Evolutionary conservation across 2,329 filamentous ascomycete genomes (phyloP).

Genomic region (Zopfia rhizophila): DNA sequence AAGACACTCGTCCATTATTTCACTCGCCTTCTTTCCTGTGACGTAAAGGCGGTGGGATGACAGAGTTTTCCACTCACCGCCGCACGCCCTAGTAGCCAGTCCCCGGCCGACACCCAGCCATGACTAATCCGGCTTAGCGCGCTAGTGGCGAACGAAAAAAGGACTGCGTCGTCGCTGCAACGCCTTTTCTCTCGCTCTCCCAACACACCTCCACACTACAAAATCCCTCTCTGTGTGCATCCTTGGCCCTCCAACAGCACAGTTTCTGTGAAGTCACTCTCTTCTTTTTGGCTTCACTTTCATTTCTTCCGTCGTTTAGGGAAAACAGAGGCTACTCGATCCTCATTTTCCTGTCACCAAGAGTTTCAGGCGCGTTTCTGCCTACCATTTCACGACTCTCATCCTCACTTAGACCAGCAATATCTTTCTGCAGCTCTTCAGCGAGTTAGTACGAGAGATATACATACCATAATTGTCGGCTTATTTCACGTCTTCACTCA

Average conservation of each 20-base stretch:
- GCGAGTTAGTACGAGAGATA: slow-evolving; percentile 39
- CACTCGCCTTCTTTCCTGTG: too few species aligned
- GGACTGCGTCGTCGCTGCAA: neutral
- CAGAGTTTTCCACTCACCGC: too few species aligned
- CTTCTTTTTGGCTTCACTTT: slow-evolving; percentile 54
- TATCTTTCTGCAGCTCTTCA: slow-evolving; percentile 44
- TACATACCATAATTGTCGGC: slow-evolving; percentile 32
- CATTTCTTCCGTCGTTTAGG: slow-evolving; percentile 51
- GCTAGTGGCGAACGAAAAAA: slow-evolving; percentile 6
- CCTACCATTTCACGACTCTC: slow-evolving; percentile 47
- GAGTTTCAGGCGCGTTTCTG: slow-evolving; percentile 55
- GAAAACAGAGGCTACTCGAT: slow-evolving; percentile 47
- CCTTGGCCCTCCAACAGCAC: slow-evolving; percentile 39
- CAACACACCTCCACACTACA: slow-evolving; percentile 37
- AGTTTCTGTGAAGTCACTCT: slow-evolving; percentile 48
- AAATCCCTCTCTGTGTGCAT: slow-evolving; percentile 44
- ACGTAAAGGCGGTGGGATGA: too few species aligned
- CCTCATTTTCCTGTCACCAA: slow-evolving; percentile 49
- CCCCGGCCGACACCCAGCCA: slow-evolving; percentile 38
- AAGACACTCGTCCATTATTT: too few species aligned
- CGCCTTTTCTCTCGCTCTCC: slow-evolving; percentile 28
- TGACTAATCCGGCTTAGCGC: slow-evolving; percentile 25
- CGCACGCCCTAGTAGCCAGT: too few species aligned
- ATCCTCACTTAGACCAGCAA: slow-evolving; percentile 37
- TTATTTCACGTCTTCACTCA: slow-evolving; percentile 17